Base-by-base conservation (phyloP, 1,284 basidiomycete genomes). In the Fomes fomentarius region DNA sequence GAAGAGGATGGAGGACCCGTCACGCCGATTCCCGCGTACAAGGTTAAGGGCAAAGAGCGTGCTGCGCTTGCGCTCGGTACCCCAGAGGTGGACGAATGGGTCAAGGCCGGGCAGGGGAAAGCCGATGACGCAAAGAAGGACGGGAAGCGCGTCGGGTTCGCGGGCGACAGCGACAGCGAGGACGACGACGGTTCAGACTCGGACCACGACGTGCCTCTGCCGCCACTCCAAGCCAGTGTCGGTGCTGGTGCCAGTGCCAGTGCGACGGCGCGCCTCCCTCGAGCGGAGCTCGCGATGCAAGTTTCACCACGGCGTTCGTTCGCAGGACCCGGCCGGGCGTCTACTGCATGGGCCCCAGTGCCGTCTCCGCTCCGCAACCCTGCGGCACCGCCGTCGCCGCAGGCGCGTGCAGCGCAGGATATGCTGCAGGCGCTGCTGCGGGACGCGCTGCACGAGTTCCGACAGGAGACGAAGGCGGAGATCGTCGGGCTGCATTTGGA, bases 401-500 rank as follows among this genome's bases (percentile, higher is more conserved):
- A 60, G 54, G 47, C 63, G 33, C 60, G 67, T 30, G 71, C 78
- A 10, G 81, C 85, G 28, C 84, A 88, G 50, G 82, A 86, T 41
- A 74, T 90, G 33, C 67, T 90, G 56, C 79, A 82, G 47, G 76
- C 74, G 28, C 80, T 89, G 50, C 78, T 90, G 52, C 76, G 78
- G 41, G 87, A 89, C 55, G 84, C 83, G 51, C 82, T 90, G 81
- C 81, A 78, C 58, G 88, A 90, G 61, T 87, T 82, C 64, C 84
- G 84, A 63, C 75, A 77, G 58, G 86, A 90, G 68, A 82, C 81
- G 26, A 79, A 79, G 63, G 74, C 79, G 25, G 84, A 89, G 73
- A 81, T 90, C 78, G 77, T 80, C 64, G 85, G 85, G 5, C 68
- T 91, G 55, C 89, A 91, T 68, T 64, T 91, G 58, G 88, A 91